A percentile compares a stretch with the other conserved stretches of the same genome.
Conservation (phyloP, 177 flowering plant species). For the Vitis hybrid region DNA sequence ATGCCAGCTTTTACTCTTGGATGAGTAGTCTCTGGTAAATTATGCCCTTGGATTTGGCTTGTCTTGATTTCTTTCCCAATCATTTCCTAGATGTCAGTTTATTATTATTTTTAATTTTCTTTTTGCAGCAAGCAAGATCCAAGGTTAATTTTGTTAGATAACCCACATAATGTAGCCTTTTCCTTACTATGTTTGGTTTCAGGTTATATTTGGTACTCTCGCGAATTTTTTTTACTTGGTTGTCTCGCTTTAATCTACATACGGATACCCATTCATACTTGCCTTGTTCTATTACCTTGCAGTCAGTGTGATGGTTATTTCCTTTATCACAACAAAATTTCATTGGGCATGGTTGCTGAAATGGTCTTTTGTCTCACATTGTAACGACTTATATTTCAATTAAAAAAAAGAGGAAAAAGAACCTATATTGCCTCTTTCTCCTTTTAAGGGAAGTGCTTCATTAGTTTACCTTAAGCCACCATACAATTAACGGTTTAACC, state of each 20-base stretch:
- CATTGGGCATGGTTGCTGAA: too few species aligned
- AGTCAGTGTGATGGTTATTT: too few species aligned
- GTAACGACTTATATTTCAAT: not conserved
- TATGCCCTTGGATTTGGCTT: slow-evolving; percentile 7
- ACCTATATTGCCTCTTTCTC: not conserved
- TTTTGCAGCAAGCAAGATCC: slow-evolving; percentile 7
- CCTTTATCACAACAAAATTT: too few species aligned
- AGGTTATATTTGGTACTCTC: not conserved
- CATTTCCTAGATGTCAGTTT: not conserved
- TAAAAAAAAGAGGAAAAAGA: not conserved
- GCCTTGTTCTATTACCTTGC: not conserved
- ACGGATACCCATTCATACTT: not conserved
- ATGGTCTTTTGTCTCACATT: not conserved
- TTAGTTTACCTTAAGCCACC: not conserved
- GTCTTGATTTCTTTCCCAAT: not conserved
- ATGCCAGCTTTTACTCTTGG: slow-evolving; percentile 8
- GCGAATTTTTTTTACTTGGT: not conserved
- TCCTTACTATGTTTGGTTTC: not conserved
- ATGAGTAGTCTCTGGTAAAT: slow-evolving; percentile 1
- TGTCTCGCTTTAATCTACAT: too few species aligned
- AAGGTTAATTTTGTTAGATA: slow-evolving; percentile 25
- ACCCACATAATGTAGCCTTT: not conserved
- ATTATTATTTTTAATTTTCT: slow-evolving; percentile 1
- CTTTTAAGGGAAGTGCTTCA: not conserved
- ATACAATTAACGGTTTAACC: not conserved